Base-by-base conservation (phyloP, 371 early-diverging fungal species). In the Modicella reniformis region DNA sequence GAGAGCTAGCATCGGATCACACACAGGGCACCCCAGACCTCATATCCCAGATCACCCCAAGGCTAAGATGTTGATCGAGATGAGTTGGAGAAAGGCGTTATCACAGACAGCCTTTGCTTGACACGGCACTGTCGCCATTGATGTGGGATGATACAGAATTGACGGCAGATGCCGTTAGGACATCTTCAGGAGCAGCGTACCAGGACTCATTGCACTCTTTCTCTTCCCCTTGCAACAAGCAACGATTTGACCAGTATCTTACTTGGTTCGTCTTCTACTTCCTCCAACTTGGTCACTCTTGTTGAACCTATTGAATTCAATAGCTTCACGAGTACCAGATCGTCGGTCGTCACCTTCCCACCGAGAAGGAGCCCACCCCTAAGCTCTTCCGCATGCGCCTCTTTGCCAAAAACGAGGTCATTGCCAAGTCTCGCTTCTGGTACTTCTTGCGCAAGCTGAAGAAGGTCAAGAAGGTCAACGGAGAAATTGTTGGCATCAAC, bases 341-440 rank as follows among this genome's bases (percentile, higher is more conserved):
- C 82, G 88, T 96, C 85, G 98, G 96, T 84, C 94, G 97, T 80
- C 94, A 93, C 85, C 91, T 92, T 72, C 98, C 56, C 58, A 92
- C 98, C 73, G 95, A 92, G 83, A 91, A 91, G 84, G 96, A 97
- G 82, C 87, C 93, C 61, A 85, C 88, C 68, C 99, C 99, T 72
- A 95, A 95, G 92, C 90, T 99, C 66, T 99, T 89, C 95, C 93
- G 96, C 84, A 96, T 97, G 96, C 92, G 95, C 80, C 90, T 99
- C 84, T 99, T 99, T 82, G 99, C 99, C 77, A 94, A 96, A 82
- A 99, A 99, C 89, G 93, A 94, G 83, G 94, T 99, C 74, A 92
- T 98, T 74, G 99, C 99, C 85, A 97, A 97, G 93, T 92, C 94
- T 75, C 96, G 97, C 81, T 98, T 98, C 94, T 98, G 98, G 96